Evolutionary conservation across 2,329 filamentous ascomycete species (phyloP).

Genomic region (Monosporascus sp.): DNA sequence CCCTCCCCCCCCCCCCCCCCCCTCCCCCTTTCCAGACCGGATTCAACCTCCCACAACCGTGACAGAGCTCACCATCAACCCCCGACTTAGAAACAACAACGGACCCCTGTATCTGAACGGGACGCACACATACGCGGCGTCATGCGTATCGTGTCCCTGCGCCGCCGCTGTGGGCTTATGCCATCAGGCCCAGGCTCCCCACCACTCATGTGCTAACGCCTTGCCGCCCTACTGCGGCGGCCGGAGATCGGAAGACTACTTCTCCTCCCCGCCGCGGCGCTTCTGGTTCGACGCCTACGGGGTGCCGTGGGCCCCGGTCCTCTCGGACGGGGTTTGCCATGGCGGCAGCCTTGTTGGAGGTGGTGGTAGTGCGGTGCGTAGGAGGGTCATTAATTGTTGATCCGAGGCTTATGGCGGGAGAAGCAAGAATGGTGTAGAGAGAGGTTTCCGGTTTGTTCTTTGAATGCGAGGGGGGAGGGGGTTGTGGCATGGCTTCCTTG

Average conservation of each 20-base stretch:
- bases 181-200: neutral
- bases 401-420: too few relatives aligned
- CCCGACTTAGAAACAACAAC: neutral
- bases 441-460: too few relatives aligned
- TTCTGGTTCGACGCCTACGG: neutral
- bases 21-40: neutral
- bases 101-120: neutral
- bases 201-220: neutral
- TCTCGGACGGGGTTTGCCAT: neutral
- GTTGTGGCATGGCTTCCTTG: too few relatives aligned
- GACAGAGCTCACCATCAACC: neutral
- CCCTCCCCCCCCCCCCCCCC: neutral
- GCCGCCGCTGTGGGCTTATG: neutral
- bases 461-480: too few relatives aligned
- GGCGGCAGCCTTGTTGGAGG: neutral
- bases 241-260: conserved; percentile 3
- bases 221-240: neutral
- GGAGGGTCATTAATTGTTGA: neutral
- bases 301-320: neutral
- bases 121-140: neutral
- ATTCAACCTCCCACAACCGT: too few relatives aligned
- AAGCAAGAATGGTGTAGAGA: too few relatives aligned
- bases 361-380: neutral
- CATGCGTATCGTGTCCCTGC: neutral
- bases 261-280: neutral